Conservation (phyloP, 163 green algal species). For the Volvox carteri region DNA sequence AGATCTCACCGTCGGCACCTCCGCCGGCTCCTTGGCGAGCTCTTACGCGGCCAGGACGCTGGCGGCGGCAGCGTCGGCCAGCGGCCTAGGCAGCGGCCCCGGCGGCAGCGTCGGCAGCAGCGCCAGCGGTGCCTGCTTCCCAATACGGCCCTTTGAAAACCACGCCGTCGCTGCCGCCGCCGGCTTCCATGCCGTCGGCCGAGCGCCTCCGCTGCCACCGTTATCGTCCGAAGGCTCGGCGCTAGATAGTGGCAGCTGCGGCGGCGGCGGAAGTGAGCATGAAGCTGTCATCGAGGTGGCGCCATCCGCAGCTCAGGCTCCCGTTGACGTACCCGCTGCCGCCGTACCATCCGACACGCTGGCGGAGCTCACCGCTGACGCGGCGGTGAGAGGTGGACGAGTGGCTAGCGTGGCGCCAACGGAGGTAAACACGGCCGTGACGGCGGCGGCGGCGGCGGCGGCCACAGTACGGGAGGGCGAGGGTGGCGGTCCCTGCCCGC, state of each 20-base stretch:
- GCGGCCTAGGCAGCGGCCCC: neutral
- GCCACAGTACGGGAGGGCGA: neutral
- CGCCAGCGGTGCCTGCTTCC: neutral
- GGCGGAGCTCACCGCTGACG: no score
- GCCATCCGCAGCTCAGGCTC: no score
- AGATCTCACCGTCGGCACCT: neutral
- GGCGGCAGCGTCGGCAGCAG: neutral
- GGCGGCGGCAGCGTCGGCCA: neutral
- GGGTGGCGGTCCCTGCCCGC: neutral
- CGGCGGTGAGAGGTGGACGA: no score
- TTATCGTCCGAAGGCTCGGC: no score
- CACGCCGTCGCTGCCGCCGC: neutral
- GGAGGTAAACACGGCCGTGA: neutral
- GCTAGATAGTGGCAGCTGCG: neutral
- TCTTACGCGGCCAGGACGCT: neutral
- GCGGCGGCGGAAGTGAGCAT: neutral
- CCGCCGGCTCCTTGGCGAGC: neutral
- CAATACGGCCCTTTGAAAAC: neutral
- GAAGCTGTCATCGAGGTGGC: neutral
- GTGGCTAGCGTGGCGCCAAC: no score
- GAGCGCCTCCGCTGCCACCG: neutral
- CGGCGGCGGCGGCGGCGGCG: neutral
- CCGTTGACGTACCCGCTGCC: no score
- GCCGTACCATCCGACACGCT: no score
- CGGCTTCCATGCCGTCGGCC: neutral